Evolutionary conservation across 768 basidiomycete species (phyloP).

Genomic region (Termitomyces sp.): DNA sequence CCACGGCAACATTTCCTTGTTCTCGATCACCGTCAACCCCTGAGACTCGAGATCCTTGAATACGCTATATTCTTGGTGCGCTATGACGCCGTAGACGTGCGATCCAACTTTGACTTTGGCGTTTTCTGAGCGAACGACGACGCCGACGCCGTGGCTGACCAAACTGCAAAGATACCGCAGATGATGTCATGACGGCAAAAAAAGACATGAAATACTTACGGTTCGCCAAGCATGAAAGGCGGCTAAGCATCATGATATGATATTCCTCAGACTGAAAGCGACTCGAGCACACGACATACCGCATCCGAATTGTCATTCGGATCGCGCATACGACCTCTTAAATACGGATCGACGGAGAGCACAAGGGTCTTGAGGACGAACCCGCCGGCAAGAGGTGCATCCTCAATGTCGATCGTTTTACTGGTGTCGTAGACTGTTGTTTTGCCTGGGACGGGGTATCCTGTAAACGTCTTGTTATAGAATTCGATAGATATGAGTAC

Average conservation of each 20-base stretch:
- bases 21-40: constrained; percentile 26
- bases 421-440: constrained; percentile 40
- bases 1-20: constrained; percentile 43
- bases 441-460: constrained; percentile 40
- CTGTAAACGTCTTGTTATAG: constrained; percentile 12
- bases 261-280: not conserved
- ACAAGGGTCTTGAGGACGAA: constrained; percentile 46
- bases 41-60: constrained; percentile 14
- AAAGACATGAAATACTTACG: constrained; percentile 23
- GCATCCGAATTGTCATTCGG: constrained; percentile 22
- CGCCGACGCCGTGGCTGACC: constrained; percentile 32
- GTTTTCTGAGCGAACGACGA: constrained; percentile 40
- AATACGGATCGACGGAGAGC: constrained; percentile 39
- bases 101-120: constrained; percentile 28
- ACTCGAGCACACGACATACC: constrained; percentile 7
- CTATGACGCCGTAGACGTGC: constrained; percentile 31
- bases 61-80: constrained; percentile 37
- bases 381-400: constrained; percentile 37
- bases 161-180: constrained; percentile 17
- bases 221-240: constrained; percentile 27
- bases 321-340: constrained; percentile 34
- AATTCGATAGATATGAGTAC: not conserved
- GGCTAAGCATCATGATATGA: constrained; percentile 11
- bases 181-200: not conserved
- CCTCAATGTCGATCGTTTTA: constrained; percentile 45